Percentiles rank a stretch among this genome's conserved stretches.
phyloP scores from a whole-genome alignment of 352 stramenopile species.

The Phytophthora hybrid region DNA sequence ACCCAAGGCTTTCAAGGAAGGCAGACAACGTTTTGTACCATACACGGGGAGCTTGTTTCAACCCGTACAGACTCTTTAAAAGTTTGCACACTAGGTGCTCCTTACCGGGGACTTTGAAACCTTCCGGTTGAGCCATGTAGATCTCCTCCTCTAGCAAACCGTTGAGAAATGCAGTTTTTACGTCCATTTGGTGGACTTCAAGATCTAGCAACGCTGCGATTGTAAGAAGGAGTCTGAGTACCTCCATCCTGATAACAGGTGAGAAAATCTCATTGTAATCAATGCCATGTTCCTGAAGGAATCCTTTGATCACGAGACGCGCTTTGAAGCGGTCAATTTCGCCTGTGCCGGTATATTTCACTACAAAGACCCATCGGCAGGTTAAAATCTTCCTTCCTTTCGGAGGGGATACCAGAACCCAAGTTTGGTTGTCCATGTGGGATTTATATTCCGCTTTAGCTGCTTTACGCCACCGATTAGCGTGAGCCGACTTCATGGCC shows the following conservation, averaged over 20 bases:
- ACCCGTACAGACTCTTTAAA: slow-evolving; percentile 22
- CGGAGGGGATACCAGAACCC: slow-evolving; percentile 2
- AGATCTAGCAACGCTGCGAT: slow-evolving; percentile 17
- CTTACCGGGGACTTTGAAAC: slow-evolving; percentile 14
- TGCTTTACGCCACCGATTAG: slow-evolving; percentile 3
- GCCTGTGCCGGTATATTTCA: slow-evolving; percentile 12
- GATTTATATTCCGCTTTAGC: slow-evolving; percentile 12
- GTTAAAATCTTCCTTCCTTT: not conserved
- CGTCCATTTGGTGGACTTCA: slow-evolving; percentile 36
- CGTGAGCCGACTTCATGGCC: slow-evolving; percentile 3
- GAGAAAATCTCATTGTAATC: slow-evolving; percentile 9
- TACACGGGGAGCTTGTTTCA: slow-evolving; percentile 26
- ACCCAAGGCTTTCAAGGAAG: slow-evolving; percentile 15
- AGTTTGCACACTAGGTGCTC: slow-evolving; percentile 22
- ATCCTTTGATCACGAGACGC: not conserved
- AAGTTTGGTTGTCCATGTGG: slow-evolving; percentile 9
- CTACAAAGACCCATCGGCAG: slow-evolving; percentile 12
- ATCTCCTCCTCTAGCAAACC: slow-evolving; percentile 29
- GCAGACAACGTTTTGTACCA: slow-evolving; percentile 23
- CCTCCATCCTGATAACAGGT: slow-evolving; percentile 11
- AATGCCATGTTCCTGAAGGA: not conserved
- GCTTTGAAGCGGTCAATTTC: slow-evolving; percentile 16
- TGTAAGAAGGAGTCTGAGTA: slow-evolving; percentile 9
- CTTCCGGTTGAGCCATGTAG: slow-evolving; percentile 31
- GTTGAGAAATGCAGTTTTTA: slow-evolving; percentile 36